Evolutionary conservation across 164 flowering plant genomes (phyloP).

Genomic region (Platanus orientalis): DNA sequence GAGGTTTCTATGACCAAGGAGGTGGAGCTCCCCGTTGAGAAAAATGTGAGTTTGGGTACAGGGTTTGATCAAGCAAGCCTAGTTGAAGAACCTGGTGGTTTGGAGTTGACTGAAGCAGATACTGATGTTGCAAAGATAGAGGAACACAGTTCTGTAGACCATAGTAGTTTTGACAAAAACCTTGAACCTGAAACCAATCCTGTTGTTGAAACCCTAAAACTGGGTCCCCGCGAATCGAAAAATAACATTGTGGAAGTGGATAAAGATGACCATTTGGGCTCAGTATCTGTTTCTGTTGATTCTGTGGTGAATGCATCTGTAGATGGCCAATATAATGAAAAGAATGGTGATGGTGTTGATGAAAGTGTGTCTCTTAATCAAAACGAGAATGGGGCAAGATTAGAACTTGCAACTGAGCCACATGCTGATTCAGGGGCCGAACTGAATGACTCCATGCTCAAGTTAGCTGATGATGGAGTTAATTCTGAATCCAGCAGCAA

Average conservation of each 20-base stretch:
- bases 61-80: constrained; percentile 16
- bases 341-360: constrained; percentile 8
- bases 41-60: constrained; percentile 19
- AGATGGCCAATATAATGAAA: constrained; percentile 2
- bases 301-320: background rate
- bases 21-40: constrained; percentile 18
- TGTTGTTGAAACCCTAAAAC: constrained; percentile 12
- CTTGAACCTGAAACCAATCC: constrained; percentile 4
- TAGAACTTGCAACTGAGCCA: constrained; percentile 14
- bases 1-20: constrained; percentile 17
- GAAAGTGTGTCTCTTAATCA: background rate
- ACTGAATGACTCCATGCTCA: background rate
- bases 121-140: constrained; percentile 12
- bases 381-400: background rate
- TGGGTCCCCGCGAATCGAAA: constrained; percentile 3
- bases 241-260: constrained; percentile 7
- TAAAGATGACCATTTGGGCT: constrained; percentile 1
- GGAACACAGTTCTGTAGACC: background rate
- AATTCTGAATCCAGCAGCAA: constrained; percentile 1
- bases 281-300: constrained; percentile 1
- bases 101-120: constrained; percentile 13
- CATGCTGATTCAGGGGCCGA: constrained; percentile 16
- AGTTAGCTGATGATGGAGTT: constrained; percentile 10
- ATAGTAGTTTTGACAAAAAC: background rate
- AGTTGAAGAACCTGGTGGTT: constrained; percentile 15